Evolutionary conservation across 768 basidiomycete species (phyloP), one percentile per base, ranked within the genome.

Genomic region (Calocera cornea): DNA sequence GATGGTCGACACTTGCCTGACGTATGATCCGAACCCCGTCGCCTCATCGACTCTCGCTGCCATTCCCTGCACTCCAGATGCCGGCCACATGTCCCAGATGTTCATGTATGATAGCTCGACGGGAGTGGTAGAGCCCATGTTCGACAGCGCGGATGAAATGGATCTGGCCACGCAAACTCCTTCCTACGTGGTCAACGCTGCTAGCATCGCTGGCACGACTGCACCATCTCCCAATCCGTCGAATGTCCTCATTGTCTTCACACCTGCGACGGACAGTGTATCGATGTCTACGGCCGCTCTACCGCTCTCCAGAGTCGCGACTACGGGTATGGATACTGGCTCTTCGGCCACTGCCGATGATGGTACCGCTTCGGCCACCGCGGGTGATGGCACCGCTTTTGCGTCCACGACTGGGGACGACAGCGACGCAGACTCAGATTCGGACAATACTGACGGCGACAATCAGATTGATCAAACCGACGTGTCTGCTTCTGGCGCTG

Each of bases 1-100:
- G 54, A 60, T 60, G 54, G 54, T 33, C 16, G 54, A 60, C 54
- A 60, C 14, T 27, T 60, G 54, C 31, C 54, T 60, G 54, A 60
- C 54, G 27, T 60, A 60, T 19, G 54, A 60, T 19, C 54, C 2
- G 27, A 33, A 60, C 31, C 54, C 54, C 27, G 54, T 60, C 31
- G 24, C 54, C 7, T 60, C 54, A 8, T 60, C 54, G 22, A 60
- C 31, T 16, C 54, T 60, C 31, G 54, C 54, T 10, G 54, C 54
- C 27, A 10, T 16, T 11, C 54, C 54, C 14, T 60, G 54, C 31
- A 19, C 54, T 29, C 24, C 54, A 19, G 54, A 60, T 22, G 31
- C 24, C 31, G 31, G 31, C 31, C 54, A 60, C 31, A 27, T 27
- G 11, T 27, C 54, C 2, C 54, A 60, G 54, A 2, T 5, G 16